These are phyloP conservation scores for Oryza nivara DNA, from an alignment of 176 grass and related monocot genomes.

Conservation along the genomic window DNA sequence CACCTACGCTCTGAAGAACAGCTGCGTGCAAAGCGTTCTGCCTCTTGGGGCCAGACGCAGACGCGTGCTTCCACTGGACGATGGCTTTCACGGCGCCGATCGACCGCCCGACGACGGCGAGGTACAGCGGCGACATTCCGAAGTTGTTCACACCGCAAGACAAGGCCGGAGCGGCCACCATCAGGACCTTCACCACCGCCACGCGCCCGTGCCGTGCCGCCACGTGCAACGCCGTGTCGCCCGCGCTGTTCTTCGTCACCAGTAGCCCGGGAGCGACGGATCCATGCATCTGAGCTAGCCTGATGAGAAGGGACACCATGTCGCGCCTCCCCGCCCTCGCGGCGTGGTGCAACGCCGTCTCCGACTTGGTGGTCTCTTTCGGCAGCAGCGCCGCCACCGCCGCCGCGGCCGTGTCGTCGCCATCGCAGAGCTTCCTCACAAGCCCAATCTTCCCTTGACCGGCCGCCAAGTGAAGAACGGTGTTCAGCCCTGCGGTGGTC, in stretches of 20 bases:
- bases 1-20: slow-evolving; percentile 20
- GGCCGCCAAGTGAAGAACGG: slow-evolving; percentile 23
- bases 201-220: slow-evolving; percentile 3
- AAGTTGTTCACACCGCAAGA: background rate
- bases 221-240: slow-evolving; percentile 3
- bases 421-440: background rate
- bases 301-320: background rate
- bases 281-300: background rate
- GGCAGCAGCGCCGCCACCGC: background rate
- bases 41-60: too few species aligned
- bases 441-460: background rate
- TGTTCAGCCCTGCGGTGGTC: background rate
- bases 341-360: slow-evolving; percentile 23
- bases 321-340: background rate
- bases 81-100: background rate
- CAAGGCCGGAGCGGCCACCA: background rate
- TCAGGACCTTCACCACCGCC: background rate
- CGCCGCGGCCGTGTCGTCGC: too few species aligned
- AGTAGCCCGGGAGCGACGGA: background rate
- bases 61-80: background rate
- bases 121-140: background rate
- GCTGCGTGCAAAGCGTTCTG: background rate
- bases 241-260: background rate
- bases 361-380: background rate
- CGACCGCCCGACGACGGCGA: slow-evolving; percentile 15